Percentiles rank a stretch among this genome's conserved stretches.
Conservation (phyloP, 129 eudicot genomes). For the Saussurea involucrata region DNA sequence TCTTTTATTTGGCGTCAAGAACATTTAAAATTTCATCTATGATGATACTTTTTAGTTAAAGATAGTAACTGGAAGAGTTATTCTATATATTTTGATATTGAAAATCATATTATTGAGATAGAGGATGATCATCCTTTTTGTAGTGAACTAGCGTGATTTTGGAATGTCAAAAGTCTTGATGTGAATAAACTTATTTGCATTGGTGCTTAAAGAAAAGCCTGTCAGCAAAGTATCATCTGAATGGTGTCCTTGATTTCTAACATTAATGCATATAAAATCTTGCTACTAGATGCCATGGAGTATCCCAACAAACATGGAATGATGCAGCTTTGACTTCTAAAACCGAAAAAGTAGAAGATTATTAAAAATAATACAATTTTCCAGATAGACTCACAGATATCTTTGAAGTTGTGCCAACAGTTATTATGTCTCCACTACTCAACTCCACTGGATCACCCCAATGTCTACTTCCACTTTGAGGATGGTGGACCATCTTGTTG, state of each 20-base stretch:
- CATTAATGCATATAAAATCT: neutral
- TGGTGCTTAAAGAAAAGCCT: neutral
- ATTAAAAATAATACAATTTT: neutral
- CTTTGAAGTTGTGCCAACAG: conserved; percentile 87
- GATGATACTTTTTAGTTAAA: neutral
- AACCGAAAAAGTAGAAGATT: neutral
- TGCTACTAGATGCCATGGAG: neutral
- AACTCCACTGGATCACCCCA: conserved; percentile 91
- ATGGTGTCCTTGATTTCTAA: neutral
- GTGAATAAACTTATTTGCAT: neutral
- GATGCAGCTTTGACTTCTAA: neutral
- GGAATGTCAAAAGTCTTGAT: neutral
- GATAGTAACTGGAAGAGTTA: neutral
- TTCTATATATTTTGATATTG: neutral
- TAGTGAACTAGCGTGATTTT: neutral
- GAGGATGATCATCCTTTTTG: neutral
- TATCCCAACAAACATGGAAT: neutral
- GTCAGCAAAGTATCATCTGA: neutral
- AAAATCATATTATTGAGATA: neutral
- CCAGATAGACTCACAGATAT: conserved; percentile 51
- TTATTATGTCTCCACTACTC: conserved; percentile 71
- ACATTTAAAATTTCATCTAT: neutral
- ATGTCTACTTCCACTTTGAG: conserved; percentile 71
- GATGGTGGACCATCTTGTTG: conserved; percentile 56
- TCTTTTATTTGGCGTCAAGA: neutral